These are phyloP conservation scores for Myxozyma geophila DNA, from an alignment of 805 yeast genomes.

Conservation along the genomic window DNA sequence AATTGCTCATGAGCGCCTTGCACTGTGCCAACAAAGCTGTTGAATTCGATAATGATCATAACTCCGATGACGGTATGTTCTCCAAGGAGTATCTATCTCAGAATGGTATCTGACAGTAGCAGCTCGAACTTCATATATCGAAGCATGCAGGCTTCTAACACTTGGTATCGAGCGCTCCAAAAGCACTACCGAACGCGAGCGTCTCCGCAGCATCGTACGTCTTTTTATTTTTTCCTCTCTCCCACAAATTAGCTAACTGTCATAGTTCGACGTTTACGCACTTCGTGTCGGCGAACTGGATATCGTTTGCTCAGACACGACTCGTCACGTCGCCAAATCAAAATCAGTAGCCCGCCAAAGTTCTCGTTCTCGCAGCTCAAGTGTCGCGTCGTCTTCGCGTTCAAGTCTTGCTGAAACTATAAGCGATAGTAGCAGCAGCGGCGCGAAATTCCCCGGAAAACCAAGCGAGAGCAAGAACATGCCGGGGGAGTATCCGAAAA, in stretches of 20 bases:
- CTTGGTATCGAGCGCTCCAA: constrained; percentile 3
- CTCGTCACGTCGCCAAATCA: background rate
- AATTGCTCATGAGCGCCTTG: constrained; percentile 6
- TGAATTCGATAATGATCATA: constrained; percentile 6
- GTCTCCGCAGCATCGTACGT: constrained; percentile 12
- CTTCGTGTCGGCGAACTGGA: constrained; percentile 16
- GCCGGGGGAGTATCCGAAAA: too few relatives aligned
- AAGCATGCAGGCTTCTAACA: constrained; percentile 19
- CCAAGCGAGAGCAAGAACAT: too few relatives aligned
- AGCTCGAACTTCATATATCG: constrained; percentile 24
- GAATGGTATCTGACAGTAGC: background rate
- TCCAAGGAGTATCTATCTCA: too few relatives aligned
- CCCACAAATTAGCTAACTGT: background rate
- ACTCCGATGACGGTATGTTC: background rate
- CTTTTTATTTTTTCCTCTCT: background rate
- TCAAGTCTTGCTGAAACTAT: too few relatives aligned
- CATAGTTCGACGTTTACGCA: constrained; percentile 14
- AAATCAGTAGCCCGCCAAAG: background rate
- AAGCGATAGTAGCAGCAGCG: too few relatives aligned
- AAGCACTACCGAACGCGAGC: background rate
- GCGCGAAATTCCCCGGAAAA: too few relatives aligned
- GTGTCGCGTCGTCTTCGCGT: background rate
- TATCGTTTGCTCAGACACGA: background rate
- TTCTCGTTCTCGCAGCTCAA: background rate
- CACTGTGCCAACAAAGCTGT: constrained; percentile 23